Evolutionary conservation across 2,329 filamentous ascomycete genomes (phyloP).

Genomic region (Fusarium austroafricanum): DNA sequence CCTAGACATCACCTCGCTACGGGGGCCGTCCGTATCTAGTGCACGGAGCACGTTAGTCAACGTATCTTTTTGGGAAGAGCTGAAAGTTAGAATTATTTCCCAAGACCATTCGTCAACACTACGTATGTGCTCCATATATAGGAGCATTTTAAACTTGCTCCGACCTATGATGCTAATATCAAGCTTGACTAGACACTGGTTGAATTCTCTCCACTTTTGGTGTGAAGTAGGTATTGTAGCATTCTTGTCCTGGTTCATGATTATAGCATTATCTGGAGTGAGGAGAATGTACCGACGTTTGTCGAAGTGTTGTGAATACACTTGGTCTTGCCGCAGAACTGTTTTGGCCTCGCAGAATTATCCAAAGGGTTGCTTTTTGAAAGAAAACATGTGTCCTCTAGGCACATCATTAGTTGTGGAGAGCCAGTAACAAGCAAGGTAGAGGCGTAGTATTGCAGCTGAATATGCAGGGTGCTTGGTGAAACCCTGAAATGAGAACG

Average conservation of each 20-base stretch:
- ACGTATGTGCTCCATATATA: neutral
- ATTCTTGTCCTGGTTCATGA: neutral
- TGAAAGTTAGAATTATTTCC: neutral
- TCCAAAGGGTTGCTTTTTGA: neutral
- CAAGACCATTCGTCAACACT: neutral
- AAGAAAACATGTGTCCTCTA: neutral
- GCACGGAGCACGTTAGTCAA: conserved; percentile 13
- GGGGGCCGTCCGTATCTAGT: neutral
- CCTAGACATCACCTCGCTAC: conserved; percentile 10
- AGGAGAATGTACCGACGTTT: neutral
- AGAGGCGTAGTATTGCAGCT: conserved; percentile 7
- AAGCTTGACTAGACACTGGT: conserved; percentile 16
- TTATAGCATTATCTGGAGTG: neutral
- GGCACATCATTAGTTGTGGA: neutral
- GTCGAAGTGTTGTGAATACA: neutral
- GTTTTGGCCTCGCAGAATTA: neutral
- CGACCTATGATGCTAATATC: neutral
- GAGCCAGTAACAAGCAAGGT: neutral
- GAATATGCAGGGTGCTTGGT: conserved; percentile 13
- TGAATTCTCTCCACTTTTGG: conserved; percentile 1
- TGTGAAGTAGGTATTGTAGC: neutral
- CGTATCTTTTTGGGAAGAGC: neutral
- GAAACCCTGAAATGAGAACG: conserved; percentile 15
- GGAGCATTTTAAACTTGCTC: neutral
- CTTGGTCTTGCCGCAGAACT: neutral